Evolutionary conservation across 805 yeast species (phyloP).

Genomic region (Wickerhamiella sergipiensis): DNA sequence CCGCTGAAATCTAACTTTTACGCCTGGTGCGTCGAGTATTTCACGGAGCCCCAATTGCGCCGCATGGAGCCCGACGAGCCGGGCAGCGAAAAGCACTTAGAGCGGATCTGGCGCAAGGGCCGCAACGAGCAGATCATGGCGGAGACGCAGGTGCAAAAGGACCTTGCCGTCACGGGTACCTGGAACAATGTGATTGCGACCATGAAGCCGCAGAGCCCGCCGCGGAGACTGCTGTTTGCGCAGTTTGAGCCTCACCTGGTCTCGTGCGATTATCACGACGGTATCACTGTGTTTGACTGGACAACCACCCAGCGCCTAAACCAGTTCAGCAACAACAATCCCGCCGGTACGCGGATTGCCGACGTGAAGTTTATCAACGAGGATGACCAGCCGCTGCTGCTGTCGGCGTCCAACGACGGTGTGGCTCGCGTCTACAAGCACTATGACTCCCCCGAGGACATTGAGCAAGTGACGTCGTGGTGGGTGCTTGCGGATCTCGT

Average conservation of each 20-base stretch:
- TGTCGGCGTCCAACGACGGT: conserved; percentile 90
- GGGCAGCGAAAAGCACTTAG: conserved; percentile 74
- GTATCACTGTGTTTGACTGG: conserved; percentile 85
- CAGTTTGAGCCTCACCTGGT: conserved; percentile 81
- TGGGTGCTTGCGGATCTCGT: conserved; percentile 58
- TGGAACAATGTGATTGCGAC: conserved; percentile 71
- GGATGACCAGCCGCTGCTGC: conserved; percentile 72
- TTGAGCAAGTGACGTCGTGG: conserved; percentile 75
- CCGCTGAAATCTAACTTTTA: conserved; percentile 26
- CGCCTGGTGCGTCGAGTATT: conserved; percentile 58
- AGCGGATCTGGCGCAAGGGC: conserved; percentile 76
- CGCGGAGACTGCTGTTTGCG: conserved; percentile 49
- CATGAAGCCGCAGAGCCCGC: conserved; percentile 29
- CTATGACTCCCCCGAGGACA: conserved; percentile 42
- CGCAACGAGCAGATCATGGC: conserved; percentile 78
- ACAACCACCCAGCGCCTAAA: conserved; percentile 40
- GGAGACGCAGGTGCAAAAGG: conserved; percentile 83
- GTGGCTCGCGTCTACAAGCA: conserved; percentile 76
- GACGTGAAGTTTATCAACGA: conserved; percentile 80
- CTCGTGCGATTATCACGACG: conserved; percentile 73
- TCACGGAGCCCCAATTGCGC: conserved; percentile 92
- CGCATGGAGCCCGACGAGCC: conserved; percentile 78
- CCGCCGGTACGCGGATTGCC: conserved; percentile 77
- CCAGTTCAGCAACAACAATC: conserved; percentile 70
- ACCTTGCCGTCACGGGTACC: conserved; percentile 64